Conservation (phyloP, 2,329 filamentous ascomycete genomes). For the Ophioceras dolichostomum region DNA sequence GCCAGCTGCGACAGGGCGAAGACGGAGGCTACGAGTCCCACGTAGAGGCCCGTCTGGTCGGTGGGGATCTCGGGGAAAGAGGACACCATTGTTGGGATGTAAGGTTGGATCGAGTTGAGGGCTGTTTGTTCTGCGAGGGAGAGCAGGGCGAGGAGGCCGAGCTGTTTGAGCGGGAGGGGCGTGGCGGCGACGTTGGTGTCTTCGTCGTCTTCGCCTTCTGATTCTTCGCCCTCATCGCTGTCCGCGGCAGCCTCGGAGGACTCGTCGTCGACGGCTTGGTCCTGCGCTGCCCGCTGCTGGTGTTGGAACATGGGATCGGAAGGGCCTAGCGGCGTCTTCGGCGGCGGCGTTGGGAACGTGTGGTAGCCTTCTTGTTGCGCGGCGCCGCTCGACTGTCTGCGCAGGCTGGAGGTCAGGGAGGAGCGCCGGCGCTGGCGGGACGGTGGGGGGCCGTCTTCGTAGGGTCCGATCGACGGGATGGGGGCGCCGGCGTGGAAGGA, state of each 20-base stretch:
- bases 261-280: conserved; percentile 6
- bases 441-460: conserved; percentile 8
- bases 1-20: conserved; percentile 89
- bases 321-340: conserved; percentile 46
- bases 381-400: conserved; percentile 25
- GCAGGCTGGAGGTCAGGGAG: conserved; percentile 11
- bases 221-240: conserved; percentile 9
- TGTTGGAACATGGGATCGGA: conserved; percentile 1
- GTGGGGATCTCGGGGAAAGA: conserved; percentile 70
- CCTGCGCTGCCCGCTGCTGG: conserved; percentile 10
- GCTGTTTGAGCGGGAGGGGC: conserved; percentile 71
- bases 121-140: conserved; percentile 92
- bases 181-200: conserved; percentile 37
- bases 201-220: conserved; percentile 18
- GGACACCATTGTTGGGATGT: conserved; percentile 84
- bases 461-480: conserved; percentile 23
- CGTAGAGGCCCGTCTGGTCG: conserved; percentile 68
- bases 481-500: conserved; percentile 41
- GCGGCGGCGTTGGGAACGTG: conserved; percentile 67
- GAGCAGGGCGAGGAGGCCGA: conserved; percentile 75
- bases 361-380: conserved; percentile 46
- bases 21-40: conserved; percentile 77
- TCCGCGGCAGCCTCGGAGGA: conserved; percentile 2
- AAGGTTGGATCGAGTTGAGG: conserved; percentile 90
- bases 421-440: conserved; percentile 8